These are phyloP conservation scores for Microstroma glucosiphilum DNA, from an alignment of 1,284 basidiomycete genomes.

Conservation along the genomic window DNA sequence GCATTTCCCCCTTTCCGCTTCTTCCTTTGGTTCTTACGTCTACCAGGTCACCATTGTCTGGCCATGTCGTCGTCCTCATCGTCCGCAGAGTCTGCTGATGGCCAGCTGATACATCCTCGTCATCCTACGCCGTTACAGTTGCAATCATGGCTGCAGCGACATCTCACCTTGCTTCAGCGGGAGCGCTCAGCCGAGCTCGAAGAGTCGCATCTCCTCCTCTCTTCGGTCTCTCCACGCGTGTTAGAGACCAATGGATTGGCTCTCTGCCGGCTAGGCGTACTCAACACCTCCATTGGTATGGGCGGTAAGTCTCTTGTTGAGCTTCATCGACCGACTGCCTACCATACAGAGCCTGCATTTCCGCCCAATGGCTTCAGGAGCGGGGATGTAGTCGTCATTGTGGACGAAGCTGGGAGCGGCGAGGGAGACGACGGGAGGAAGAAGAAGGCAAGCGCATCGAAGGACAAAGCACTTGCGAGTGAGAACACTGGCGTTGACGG, in stretches of 20 bases:
- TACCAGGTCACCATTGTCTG: background rate
- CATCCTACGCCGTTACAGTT: background rate
- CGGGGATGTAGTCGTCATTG: constrained; percentile 76
- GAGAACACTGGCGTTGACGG: background rate
- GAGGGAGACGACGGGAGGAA: constrained; percentile 55
- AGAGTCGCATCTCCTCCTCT: constrained; percentile 69
- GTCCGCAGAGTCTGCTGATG: background rate
- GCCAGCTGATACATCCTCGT: background rate
- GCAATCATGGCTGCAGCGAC: constrained; percentile 62
- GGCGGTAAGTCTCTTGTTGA: constrained; percentile 89
- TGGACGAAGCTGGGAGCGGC: constrained; percentile 58
- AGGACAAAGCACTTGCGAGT: background rate
- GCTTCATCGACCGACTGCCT: constrained; percentile 73
- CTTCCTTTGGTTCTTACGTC: background rate
- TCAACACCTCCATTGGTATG: constrained; percentile 68
- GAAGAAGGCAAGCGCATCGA: constrained; percentile 52
- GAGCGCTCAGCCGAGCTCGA: constrained; percentile 79
- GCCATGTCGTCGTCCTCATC: background rate
- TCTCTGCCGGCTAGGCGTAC: constrained; percentile 66
- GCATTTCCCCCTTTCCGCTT: background rate
- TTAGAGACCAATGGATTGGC: constrained; percentile 82
- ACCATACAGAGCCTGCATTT: constrained; percentile 65
- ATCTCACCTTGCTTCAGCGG: constrained; percentile 62
- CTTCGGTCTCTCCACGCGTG: constrained; percentile 74
- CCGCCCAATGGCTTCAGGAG: constrained; percentile 80